phyloP scores from a whole-genome alignment of 1,284 basidiomycete genomes.

The Irpex rosettiformis region DNA sequence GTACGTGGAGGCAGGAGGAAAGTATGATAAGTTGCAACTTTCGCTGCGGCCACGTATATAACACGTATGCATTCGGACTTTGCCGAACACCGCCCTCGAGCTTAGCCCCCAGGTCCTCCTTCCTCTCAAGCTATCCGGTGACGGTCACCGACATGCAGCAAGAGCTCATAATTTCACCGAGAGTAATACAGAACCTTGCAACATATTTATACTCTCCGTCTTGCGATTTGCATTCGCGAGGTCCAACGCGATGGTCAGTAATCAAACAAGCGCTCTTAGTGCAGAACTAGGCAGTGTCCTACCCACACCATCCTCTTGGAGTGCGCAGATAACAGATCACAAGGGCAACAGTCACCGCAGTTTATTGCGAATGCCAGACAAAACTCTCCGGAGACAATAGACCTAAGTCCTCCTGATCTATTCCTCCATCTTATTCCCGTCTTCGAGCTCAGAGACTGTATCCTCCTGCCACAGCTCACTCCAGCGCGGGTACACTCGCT shows the following conservation, averaged over 20 bases:
- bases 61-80: conserved; percentile 11
- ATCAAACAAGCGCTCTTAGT: not conserved
- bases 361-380: not conserved
- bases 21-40: conserved; percentile 8
- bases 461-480: conserved; percentile 46
- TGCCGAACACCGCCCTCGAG: conserved; percentile 5
- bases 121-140: not conserved
- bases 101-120: not conserved
- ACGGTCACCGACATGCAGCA: not conserved
- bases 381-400: not conserved
- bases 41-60: conserved; percentile 14
- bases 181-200: not conserved
- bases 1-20: conserved; percentile 31
- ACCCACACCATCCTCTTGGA: not conserved
- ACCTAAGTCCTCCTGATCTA: conserved; percentile 13
- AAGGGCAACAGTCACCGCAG: not conserved
- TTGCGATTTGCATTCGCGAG: not conserved
- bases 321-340: not conserved
- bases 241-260: not conserved
- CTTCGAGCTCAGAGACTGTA: not conserved
- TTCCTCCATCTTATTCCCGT: conserved; percentile 33
- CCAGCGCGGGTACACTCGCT: conserved; percentile 89
- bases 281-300: not conserved
- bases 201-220: not conserved
- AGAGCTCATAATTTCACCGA: conserved; percentile 1